Conservation (phyloP, 2,329 filamentous ascomycete genomes). For the Cryphonectria parasitica region DNA sequence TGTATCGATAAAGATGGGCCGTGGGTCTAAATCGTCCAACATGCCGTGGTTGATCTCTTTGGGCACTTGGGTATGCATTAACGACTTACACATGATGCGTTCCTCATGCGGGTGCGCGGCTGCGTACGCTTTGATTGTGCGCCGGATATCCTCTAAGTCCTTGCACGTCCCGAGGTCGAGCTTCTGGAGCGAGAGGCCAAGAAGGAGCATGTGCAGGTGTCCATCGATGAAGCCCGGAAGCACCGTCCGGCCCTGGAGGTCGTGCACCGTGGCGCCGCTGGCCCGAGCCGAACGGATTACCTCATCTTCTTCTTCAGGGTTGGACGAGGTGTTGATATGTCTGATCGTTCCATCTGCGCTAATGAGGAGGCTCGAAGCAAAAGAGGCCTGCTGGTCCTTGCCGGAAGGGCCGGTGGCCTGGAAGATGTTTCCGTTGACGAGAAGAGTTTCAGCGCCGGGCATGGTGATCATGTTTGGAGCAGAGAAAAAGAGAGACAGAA, state of each 20-base stretch:
- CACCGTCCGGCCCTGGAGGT: conserved; percentile 47
- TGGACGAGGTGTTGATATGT: conserved; percentile 41
- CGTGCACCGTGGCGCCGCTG: conserved; percentile 34
- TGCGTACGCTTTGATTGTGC: conserved; percentile 50
- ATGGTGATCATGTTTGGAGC: conserved; percentile 2
- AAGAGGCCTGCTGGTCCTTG: conserved; percentile 36
- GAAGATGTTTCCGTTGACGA: conserved; percentile 54
- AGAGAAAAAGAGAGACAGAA: neutral
- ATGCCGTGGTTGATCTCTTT: conserved; percentile 52
- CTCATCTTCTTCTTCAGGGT: conserved; percentile 30
- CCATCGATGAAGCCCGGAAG: conserved; percentile 62
- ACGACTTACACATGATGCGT: conserved; percentile 56
- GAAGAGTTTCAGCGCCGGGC: conserved; percentile 38
- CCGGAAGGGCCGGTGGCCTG: conserved; percentile 36
- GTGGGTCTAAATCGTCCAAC: conserved; percentile 54
- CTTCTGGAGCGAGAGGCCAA: conserved; percentile 58
- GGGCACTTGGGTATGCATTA: conserved; percentile 60
- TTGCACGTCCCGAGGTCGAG: conserved; percentile 51
- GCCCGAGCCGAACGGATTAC: conserved; percentile 37
- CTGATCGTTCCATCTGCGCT: conserved; percentile 39
- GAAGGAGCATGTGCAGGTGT: conserved; percentile 60
- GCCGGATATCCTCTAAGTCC: conserved; percentile 52
- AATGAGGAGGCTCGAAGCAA: conserved; percentile 44
- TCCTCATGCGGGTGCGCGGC: conserved; percentile 47
- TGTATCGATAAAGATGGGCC: conserved; percentile 59